These are phyloP conservation scores for Alternaria sp. DNA, from an alignment of 2,329 filamentous ascomycete species.

Conservation along the genomic window DNA sequence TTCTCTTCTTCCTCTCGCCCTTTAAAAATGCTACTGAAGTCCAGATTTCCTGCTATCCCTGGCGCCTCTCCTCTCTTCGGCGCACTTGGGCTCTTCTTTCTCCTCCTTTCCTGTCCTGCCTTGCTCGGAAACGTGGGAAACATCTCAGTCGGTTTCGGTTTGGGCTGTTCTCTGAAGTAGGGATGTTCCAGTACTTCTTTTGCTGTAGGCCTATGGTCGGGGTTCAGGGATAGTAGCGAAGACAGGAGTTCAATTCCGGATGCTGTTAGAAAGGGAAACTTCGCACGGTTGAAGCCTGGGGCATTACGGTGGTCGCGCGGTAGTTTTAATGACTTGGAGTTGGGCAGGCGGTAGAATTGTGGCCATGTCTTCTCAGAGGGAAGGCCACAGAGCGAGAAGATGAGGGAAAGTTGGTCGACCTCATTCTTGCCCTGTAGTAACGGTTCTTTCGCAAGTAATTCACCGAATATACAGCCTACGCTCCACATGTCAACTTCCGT, in stretches of 20 bases:
- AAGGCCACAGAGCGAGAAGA: slow-evolving; percentile 88
- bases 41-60: slow-evolving; percentile 58
- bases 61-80: slow-evolving; percentile 73
- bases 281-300: slow-evolving; percentile 70
- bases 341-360: slow-evolving; percentile 83
- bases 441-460: slow-evolving; percentile 83
- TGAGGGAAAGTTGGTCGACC: slow-evolving; percentile 80
- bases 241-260: slow-evolving; percentile 76
- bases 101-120: slow-evolving; percentile 85
- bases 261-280: slow-evolving; percentile 81
- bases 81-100: slow-evolving; percentile 79
- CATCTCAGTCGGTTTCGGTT: slow-evolving; percentile 87
- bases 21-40: slow-evolving; percentile 62
- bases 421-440: slow-evolving; percentile 90
- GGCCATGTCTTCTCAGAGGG: slow-evolving; percentile 87
- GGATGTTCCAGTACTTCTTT: slow-evolving; percentile 77
- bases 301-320: slow-evolving; percentile 48
- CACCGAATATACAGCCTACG: slow-evolving; percentile 93
- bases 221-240: slow-evolving; percentile 77
- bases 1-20: slow-evolving; percentile 58
- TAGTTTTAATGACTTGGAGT: slow-evolving; percentile 80
- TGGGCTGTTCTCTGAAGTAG: slow-evolving; percentile 90
- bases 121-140: slow-evolving; percentile 98
- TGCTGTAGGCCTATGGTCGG: slow-evolving; percentile 73
- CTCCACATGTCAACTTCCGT: slow-evolving; percentile 92